Evolutionary conservation across 1,139 yeast species (phyloP).

Genomic region (Hemisphaericaspora xylofermentans): DNA sequence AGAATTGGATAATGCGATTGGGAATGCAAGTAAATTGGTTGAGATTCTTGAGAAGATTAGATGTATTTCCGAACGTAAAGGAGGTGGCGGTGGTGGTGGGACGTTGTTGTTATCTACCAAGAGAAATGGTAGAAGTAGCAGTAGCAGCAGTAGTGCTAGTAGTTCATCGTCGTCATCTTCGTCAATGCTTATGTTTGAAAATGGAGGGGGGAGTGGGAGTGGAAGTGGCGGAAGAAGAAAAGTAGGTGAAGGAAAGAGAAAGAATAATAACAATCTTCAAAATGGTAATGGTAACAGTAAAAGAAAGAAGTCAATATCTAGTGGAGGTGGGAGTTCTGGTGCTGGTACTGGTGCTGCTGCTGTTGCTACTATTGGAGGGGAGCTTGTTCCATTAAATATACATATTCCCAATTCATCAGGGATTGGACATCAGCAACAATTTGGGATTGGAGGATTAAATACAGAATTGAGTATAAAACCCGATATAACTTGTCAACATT

Average conservation of each 20-base stretch:
- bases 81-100: neutral
- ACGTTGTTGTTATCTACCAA: too few species aligned
- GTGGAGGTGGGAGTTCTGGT: constrained; percentile 7
- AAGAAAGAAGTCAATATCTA: constrained; percentile 5
- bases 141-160: too few species aligned
- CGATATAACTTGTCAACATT: constrained; percentile 26
- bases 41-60: constrained; percentile 12
- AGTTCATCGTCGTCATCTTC: too few species aligned
- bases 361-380: too few species aligned
- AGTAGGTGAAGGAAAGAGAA: neutral
- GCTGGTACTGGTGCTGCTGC: too few species aligned
- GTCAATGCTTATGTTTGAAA: constrained; percentile 8
- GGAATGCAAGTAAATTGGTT: constrained; percentile 9
- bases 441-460: constrained; percentile 19
- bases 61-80: constrained; percentile 6
- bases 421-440: constrained; percentile 5
- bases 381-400: constrained; percentile 15
- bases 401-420: constrained; percentile 5
- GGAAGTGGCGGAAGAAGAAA: constrained; percentile 5
- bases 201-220: constrained; percentile 4
- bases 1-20: constrained; percentile 12
- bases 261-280: too few species aligned
- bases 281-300: neutral
- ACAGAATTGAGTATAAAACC: constrained; percentile 19
- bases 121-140: constrained; percentile 3